These are phyloP conservation scores for Yarrowia hollandica DNA, from an alignment of 805 yeast species.

Conservation along the genomic window DNA sequence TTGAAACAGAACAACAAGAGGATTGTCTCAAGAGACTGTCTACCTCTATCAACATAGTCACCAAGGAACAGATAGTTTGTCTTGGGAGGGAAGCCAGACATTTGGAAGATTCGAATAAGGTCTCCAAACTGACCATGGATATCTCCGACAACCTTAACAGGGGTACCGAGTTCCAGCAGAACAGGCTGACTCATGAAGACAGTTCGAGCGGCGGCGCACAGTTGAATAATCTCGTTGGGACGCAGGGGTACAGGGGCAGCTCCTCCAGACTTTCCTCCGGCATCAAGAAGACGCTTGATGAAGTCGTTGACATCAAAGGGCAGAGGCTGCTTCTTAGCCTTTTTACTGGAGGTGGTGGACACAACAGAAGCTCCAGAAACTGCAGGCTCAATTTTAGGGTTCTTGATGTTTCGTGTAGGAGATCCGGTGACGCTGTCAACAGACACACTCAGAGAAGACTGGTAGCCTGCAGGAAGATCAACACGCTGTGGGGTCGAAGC, in stretches of 20 bases:
- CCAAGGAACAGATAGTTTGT: constrained; percentile 87
- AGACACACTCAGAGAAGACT: constrained; percentile 18
- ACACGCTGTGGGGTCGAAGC: constrained; percentile 26
- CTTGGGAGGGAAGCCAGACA: constrained; percentile 92
- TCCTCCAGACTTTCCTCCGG: constrained; percentile 63
- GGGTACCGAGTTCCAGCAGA: constrained; percentile 75
- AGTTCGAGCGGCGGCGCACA: constrained; percentile 80
- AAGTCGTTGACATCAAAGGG: constrained; percentile 65
- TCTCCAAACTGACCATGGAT: constrained; percentile 94
- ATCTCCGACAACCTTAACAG: constrained; percentile 85
- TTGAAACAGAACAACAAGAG: constrained; percentile 80
- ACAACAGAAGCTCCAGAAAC: constrained; percentile 14
- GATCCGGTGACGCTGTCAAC: constrained; percentile 24
- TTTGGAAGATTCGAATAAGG: constrained; percentile 77
- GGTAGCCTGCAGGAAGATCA: constrained; percentile 26
- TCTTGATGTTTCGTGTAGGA: constrained; percentile 23
- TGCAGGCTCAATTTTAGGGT: constrained; percentile 16
- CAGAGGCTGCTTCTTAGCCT: constrained; percentile 9
- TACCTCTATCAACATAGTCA: constrained; percentile 95
- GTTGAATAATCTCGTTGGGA: constrained; percentile 72
- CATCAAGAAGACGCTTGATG: constrained; percentile 80
- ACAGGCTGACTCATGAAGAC: constrained; percentile 86
- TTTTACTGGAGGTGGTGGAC: constrained; percentile 5
- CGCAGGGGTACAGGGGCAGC: constrained; percentile 47
- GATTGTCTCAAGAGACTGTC: constrained; percentile 88